Percentiles rank a stretch among this genome's conserved stretches.
phyloP scores from a whole-genome alignment of 208 protist genomes.

The Trypanosoma vivax region DNA sequence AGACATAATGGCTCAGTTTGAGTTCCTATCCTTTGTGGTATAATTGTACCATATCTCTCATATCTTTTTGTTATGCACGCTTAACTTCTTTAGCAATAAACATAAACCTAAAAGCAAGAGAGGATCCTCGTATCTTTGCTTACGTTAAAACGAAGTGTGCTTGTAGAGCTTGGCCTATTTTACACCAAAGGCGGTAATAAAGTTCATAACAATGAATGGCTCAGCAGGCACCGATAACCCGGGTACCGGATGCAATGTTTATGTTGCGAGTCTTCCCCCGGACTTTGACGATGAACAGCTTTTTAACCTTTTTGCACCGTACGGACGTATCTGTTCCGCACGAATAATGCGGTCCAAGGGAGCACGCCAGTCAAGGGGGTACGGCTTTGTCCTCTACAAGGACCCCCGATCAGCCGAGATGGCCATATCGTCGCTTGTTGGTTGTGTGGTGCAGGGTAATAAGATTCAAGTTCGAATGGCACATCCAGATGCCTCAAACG shows the following conservation, averaged over 20 bases:
- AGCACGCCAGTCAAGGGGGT: constrained; percentile 53
- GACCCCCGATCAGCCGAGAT: constrained; percentile 27
- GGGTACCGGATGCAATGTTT: constrained; percentile 56
- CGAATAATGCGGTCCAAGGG: constrained; percentile 60
- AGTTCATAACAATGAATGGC: background rate
- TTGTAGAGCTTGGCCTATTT: too few relatives aligned
- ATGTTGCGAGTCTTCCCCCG: constrained; percentile 66
- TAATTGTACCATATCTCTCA: too few relatives aligned
- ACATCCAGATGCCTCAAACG: constrained; percentile 35
- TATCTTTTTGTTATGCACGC: too few relatives aligned
- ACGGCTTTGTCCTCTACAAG: constrained; percentile 78
- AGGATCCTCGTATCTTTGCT: too few relatives aligned
- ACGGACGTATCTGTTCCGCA: constrained; percentile 50
- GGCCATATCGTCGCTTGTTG: constrained; percentile 36
- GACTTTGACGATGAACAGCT: constrained; percentile 60
- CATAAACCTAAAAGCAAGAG: too few relatives aligned
- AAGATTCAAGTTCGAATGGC: constrained; percentile 71
- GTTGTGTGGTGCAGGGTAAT: constrained; percentile 31
- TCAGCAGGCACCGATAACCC: background rate
- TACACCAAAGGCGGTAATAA: background rate
- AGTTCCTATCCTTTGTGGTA: too few relatives aligned
- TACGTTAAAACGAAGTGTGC: too few relatives aligned
- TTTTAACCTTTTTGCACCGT: constrained; percentile 48
- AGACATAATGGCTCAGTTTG: too few relatives aligned
- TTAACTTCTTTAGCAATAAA: too few relatives aligned